Base-by-base conservation (phyloP, 768 basidiomycete genomes). In the Tricholoma flavovirens region DNA sequence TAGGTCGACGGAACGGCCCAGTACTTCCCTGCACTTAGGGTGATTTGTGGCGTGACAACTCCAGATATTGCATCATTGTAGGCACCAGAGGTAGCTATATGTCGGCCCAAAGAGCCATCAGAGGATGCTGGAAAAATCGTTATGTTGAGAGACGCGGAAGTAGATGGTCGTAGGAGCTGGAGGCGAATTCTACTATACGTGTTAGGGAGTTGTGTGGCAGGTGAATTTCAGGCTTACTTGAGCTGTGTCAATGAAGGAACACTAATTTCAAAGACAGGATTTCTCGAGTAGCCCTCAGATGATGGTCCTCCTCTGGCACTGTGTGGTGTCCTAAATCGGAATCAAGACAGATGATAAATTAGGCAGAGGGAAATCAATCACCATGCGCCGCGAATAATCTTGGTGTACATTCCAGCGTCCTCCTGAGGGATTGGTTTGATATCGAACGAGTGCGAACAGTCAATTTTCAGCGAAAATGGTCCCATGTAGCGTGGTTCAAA, bases 351-450 rank as follows among this genome's bases (percentile, higher is more conserved):
- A 21, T 29, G 21, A 6, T 15, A n/a, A 32, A 29, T 32, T 22
- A 53, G 14, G 38, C 21, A 26, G 19, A 19, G 24, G 49, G 30
- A 8, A 52, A 32, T 33, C 2, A 62, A 81, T 51, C 58, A 90
- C 95, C 95, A 98, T 36, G 76, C 71, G 3, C 91, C 93, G n/a
- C 73, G 78, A 2, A 87, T 61, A 0, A 76, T 65, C 61, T 89
- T 87, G 19, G 71, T 72, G 66, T 87, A 96, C 93, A 97, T 91
- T 0, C 94, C 95, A 0, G 93, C 91, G 0, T 93, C 94, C 72
- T 98, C 96, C 56, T 86, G 82, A 0, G 86, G 83, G 21, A 97
- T 87, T 0, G 82, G 61, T 49, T 73, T 73, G 21, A 97, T 58
- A 15, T 85, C 82, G 51, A 94, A 77, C 1, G 81, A 77, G 56